A percentile compares a stretch with the other conserved stretches of the same genome.
Conservation (phyloP, 208 protist species). For the Acanthamoeba healyi region DNA sequence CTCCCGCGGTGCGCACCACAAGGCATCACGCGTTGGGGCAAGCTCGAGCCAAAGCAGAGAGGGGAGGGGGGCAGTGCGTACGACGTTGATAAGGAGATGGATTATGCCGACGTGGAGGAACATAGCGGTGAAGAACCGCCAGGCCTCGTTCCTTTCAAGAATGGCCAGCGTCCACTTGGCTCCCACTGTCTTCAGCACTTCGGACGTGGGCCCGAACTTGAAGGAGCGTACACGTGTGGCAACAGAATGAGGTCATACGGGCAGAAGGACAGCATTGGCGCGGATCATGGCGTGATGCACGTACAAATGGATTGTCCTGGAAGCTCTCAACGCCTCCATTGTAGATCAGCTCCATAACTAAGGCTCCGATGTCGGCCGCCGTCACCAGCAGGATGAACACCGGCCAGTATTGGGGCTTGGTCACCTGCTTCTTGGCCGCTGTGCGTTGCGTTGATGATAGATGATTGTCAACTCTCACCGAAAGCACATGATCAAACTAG, state of each 20-base stretch:
- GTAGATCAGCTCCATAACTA: not conserved
- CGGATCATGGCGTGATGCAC: not conserved
- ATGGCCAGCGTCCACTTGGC: constrained; percentile 63
- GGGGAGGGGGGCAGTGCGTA: not conserved
- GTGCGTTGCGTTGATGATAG: no score
- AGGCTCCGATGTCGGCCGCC: not conserved
- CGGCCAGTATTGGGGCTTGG: not conserved
- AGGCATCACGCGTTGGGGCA: not conserved
- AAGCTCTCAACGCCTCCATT: constrained; percentile 55
- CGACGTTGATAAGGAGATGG: constrained; percentile 60
- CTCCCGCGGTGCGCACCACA: not conserved
- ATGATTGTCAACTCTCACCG: no score
- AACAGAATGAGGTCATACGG: no score
- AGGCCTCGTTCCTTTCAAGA: not conserved
- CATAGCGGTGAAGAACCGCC: constrained; percentile 80
- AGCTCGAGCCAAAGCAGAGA: not conserved
- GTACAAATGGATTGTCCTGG: constrained; percentile 33
- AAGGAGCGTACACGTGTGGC: no score
- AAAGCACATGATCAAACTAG: no score
- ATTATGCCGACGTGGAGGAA: constrained; percentile 84
- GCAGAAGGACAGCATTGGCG: not conserved
- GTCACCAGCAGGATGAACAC: constrained; percentile 33
- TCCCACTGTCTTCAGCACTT: constrained; percentile 1
- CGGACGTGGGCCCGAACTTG: constrained; percentile 1
- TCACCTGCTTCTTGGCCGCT: not conserved